Base-by-base conservation (phyloP, 768 basidiomycete species). In the Austroboletus eburneus region DNA sequence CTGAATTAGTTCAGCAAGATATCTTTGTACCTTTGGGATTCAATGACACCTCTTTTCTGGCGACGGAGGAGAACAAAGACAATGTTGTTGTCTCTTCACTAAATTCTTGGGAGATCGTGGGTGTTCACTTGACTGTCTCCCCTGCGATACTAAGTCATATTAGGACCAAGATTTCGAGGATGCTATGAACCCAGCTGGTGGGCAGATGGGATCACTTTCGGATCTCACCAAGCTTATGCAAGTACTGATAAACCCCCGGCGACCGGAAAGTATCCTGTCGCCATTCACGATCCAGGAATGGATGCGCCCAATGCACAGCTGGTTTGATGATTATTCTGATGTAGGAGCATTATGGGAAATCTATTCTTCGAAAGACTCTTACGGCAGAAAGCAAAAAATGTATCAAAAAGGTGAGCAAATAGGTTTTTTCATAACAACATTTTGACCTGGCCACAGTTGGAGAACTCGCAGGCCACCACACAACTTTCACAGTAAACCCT, bases 131-230 rank as follows among this genome's bases (percentile, higher is more conserved):
- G 27, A 25, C 14, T 10, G 9, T 45, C 4, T 42, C 5, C 13
- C 32, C 8, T 17, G 8, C 3, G 37, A 27, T 17, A 7, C 35
- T 44, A 23, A 57, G 17, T 33, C 18, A 9, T 18, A n/a, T 20
- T 34, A 75, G 68, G 74, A 77, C 43, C 54, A 58, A 12, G 64
- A 68, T 42, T 68, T 77, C 46, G 47, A 58, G 16, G 72, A 73
- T 40, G 56, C 66, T 0, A 57, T 57, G 49, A 75, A 77, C 46
- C 66, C 77, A 3, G 56, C 73, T 3, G 78, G 72, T 3, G 78
- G 77, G 2, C 78, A 81, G 50, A 76, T 74, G 53, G 69, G 71
- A 49, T 78, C 77, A 0, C 61, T 80, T 10, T 54, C 68, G 1
- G 80, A 80, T 52, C 60, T 76, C 8, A 57, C 59, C 14, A 71